Evolutionary conservation across 75 land plant genomes (phyloP).

Genomic region (Picea sitchensis): DNA sequence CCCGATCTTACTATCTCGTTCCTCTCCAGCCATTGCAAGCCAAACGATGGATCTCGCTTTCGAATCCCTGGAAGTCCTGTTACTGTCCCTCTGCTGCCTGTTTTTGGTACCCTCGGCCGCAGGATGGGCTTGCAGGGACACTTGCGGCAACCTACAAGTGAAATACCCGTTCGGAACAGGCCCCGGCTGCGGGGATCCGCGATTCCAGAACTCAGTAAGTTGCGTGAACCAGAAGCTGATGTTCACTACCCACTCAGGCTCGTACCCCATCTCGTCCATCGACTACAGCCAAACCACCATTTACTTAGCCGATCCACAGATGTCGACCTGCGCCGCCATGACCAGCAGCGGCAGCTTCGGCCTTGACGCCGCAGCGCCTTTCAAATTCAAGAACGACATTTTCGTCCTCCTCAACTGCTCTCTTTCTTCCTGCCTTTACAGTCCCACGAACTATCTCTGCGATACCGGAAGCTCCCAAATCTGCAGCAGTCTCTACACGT

Average conservation of each 20-base stretch:
- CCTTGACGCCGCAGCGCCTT: conserved; percentile 17
- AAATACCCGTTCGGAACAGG: conserved; percentile 20
- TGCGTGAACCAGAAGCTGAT: conserved; percentile 13
- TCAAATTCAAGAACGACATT: conserved; percentile 6
- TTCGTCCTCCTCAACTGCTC: conserved; percentile 22
- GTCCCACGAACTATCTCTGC: conserved; percentile 5
- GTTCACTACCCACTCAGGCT: conserved; percentile 13
- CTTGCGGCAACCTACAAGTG: conserved; percentile 12
- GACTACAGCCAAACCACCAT: conserved; percentile 7
- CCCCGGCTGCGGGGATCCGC: conserved; percentile 15
- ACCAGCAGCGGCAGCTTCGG: conserved; percentile 5
- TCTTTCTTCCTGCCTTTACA: background rate
- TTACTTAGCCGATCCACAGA: conserved; percentile 9
- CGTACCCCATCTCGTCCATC: conserved; percentile 3
- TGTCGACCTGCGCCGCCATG: conserved; percentile 16
- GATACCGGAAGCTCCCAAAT: conserved; percentile 15
- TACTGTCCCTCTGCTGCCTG: background rate
- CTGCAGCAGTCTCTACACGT: conserved; percentile 12
- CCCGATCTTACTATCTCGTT: too few species aligned
- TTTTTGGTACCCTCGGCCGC: background rate
- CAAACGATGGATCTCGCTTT: too few species aligned
- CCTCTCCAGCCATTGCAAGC: too few species aligned
- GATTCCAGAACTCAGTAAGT: conserved; percentile 11
- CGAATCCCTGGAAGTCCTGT: too few species aligned
- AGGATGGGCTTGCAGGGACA: conserved; percentile 9